Conservation (phyloP, 2,329 filamentous ascomycete species). For the Colletotrichum caudatum region DNA sequence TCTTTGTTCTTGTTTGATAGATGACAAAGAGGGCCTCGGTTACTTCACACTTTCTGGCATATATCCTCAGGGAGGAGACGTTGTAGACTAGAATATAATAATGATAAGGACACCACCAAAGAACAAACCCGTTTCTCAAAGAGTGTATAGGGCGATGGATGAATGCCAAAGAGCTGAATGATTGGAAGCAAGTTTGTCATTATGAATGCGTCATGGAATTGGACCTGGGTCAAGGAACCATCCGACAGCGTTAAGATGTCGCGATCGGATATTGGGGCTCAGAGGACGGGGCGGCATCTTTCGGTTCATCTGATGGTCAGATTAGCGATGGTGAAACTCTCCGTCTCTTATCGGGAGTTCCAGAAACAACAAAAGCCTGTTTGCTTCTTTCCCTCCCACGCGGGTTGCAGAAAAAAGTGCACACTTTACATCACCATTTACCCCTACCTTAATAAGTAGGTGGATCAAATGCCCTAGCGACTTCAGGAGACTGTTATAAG, state of each 20-base stretch:
- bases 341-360: background rate
- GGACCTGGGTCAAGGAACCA: background rate
- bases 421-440: no score
- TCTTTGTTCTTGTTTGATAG: background rate
- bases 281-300: background rate
- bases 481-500: no score
- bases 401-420: no score
- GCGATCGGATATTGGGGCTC: background rate
- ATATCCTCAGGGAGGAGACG: background rate
- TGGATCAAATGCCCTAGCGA: no score
- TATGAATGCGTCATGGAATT: background rate
- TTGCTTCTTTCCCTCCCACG: no score
- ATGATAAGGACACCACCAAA: background rate
- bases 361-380: background rate
- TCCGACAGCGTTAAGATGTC: background rate
- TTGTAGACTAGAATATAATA: background rate
- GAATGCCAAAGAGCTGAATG: background rate
- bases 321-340: background rate
- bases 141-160: background rate
- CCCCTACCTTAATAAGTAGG: no score
- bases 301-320: constrained; percentile 20
- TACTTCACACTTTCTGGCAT: background rate
- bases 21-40: background rate
- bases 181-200: background rate
- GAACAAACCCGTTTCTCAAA: background rate